Conservation (phyloP, 1,139 yeast genomes). For the Schwanniomyces etchellsii region DNA sequence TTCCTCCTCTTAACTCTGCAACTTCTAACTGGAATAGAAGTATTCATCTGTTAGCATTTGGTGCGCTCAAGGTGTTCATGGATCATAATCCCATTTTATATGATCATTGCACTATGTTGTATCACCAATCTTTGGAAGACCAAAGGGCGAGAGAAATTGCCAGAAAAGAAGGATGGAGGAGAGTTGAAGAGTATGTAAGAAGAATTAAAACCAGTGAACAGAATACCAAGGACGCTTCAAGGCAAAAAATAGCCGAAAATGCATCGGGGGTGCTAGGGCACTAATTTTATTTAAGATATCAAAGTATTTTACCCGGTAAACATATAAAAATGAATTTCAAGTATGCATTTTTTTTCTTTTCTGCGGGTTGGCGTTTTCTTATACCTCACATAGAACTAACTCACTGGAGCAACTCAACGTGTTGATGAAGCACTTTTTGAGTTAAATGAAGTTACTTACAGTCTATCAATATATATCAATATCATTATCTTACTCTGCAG, state of each 20-base stretch:
- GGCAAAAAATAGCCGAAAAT: conserved; percentile 4
- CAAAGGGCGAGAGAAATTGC: conserved; percentile 56
- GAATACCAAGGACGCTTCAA: neutral
- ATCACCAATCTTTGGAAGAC: conserved; percentile 69
- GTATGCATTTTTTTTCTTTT: no score
- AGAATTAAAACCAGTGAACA: conserved; percentile 7
- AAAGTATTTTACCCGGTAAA: no score
- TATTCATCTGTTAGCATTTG: conserved; percentile 84
- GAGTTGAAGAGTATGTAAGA: conserved; percentile 58
- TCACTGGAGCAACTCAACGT: no score
- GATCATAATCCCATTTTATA: conserved; percentile 88
- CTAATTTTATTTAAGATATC: conserved; percentile 5
- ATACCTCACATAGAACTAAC: no score
- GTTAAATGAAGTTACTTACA: no score
- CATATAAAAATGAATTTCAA: no score
- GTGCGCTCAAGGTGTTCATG: conserved; percentile 87
- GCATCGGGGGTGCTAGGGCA: conserved; percentile 14
- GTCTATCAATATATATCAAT: no score
- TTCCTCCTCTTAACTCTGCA: conserved; percentile 43
- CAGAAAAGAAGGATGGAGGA: conserved; percentile 71
- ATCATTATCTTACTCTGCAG: no score
- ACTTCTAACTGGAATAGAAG: conserved; percentile 81
- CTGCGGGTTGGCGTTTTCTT: no score
- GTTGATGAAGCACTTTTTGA: no score
- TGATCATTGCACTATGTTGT: conserved; percentile 85